phyloP scores from a whole-genome alignment of 331 rosid species.

The Cucumis variabilis region DNA sequence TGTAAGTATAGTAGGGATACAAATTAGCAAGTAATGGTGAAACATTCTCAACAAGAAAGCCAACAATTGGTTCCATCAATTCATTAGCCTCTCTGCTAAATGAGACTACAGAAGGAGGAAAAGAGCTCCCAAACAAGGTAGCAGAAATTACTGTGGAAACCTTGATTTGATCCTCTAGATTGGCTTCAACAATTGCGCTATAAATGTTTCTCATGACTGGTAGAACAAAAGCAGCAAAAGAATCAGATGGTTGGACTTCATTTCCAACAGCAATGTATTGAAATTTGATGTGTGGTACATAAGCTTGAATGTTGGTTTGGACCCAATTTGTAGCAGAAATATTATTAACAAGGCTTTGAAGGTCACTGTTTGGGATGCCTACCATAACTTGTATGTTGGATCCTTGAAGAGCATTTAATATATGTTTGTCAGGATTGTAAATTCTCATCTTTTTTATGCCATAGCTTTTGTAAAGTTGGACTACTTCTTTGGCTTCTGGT shows the following conservation, averaged over 20 bases:
- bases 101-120: constrained; percentile 45
- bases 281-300: constrained; percentile 45
- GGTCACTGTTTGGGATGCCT: constrained; percentile 30
- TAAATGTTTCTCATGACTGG: constrained; percentile 54
- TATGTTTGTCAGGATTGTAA: constrained; percentile 41
- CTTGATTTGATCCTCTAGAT: too few relatives aligned
- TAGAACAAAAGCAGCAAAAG: background rate
- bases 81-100: constrained; percentile 33
- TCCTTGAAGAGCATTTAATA: constrained; percentile 51
- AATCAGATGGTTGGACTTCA: background rate
- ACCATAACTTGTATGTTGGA: constrained; percentile 51
- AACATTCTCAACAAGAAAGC: constrained; percentile 43
- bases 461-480: constrained; percentile 45
- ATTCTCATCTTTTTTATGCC: constrained; percentile 50
- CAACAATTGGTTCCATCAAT: constrained; percentile 47
- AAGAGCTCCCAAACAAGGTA: constrained; percentile 15
- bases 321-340: background rate
- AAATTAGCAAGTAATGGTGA: constrained; percentile 71
- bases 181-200: constrained; percentile 29
- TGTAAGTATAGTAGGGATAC: constrained; percentile 51
- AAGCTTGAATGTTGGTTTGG: constrained; percentile 39
- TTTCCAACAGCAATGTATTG: constrained; percentile 48
- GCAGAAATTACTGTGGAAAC: too few relatives aligned
- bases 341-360: constrained; percentile 12
- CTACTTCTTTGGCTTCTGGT: constrained; percentile 50